Conservation (phyloP, 257 asterid genomes). For the Nicotiana undulata region DNA sequence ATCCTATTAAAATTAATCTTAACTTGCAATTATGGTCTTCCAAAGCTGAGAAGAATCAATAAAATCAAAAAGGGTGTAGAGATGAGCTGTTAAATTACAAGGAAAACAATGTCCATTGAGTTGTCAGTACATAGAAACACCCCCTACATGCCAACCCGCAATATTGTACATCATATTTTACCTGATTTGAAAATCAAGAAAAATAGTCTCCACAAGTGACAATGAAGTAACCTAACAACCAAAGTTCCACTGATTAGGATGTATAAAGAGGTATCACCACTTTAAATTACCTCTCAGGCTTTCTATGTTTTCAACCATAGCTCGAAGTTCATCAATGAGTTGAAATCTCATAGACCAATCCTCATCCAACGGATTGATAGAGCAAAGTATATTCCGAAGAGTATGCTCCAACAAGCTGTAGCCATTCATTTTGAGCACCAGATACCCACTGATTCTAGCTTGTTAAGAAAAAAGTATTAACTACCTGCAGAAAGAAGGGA, state of each 20-base stretch:
- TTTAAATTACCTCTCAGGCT: conserved; percentile 66
- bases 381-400: conserved; percentile 38
- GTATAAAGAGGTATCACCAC: not conserved
- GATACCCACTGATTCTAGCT: not conserved
- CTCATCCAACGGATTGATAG: conserved; percentile 45
- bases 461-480: not conserved
- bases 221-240: not conserved
- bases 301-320: conserved; percentile 48
- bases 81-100: conserved; percentile 1
- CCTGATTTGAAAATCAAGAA: not conserved
- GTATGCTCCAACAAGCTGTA: conserved; percentile 42
- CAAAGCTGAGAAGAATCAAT: not conserved
- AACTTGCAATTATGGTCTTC: not conserved
- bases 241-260: not conserved
- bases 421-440: conserved; percentile 37
- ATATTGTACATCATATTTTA: not conserved
- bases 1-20: not conserved
- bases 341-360: conserved; percentile 62
- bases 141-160: conserved; percentile 3
- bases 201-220: not conserved
- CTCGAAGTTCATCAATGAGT: conserved; percentile 48
- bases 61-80: not conserved
- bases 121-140: not conserved
- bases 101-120: not conserved
- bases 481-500: conserved; percentile 13